Evolutionary conservation across 192 early-diverging fungal species (phyloP).

Genomic region (Thamnidium elegans): DNA sequence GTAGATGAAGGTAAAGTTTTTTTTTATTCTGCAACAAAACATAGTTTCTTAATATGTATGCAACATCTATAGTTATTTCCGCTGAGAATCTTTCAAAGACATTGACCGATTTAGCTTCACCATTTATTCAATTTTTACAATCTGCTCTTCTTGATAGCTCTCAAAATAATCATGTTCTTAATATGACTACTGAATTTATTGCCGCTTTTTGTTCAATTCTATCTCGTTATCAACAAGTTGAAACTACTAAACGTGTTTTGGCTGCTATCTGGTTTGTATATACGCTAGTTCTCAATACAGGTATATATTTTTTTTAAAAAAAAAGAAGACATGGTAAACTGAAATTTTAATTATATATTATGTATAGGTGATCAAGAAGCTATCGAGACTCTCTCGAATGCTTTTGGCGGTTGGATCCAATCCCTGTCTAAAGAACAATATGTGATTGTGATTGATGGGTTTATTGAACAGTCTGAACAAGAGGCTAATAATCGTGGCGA

Average conservation of each 20-base stretch:
- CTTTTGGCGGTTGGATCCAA: slow-evolving; percentile 16
- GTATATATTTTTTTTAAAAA: no score
- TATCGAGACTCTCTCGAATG: background rate
- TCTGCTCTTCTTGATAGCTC: background rate
- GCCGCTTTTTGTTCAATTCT: slow-evolving; percentile 19
- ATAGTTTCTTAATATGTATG: no score
- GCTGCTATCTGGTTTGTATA: slow-evolving; percentile 33
- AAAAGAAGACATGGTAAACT: no score
- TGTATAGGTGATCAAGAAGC: slow-evolving; percentile 1
- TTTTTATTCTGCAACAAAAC: background rate
- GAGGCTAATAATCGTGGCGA: slow-evolving; percentile 1
- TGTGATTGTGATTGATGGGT: slow-evolving; percentile 9
- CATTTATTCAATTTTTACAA: slow-evolving; percentile 15
- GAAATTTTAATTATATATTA: no score
- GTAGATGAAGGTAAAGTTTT: slow-evolving; percentile 5
- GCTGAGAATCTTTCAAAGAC: slow-evolving; percentile 5
- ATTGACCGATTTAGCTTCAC: background rate
- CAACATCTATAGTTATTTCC: slow-evolving; percentile 14
- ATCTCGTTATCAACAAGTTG: slow-evolving; percentile 15
- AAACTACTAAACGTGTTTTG: slow-evolving; percentile 15
- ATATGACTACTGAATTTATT: slow-evolving; percentile 10
- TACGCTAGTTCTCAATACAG: slow-evolving; percentile 1
- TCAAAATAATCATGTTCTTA: background rate
- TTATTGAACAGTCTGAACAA: slow-evolving; percentile 12
- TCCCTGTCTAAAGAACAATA: slow-evolving; percentile 14